Percentiles rank a stretch among this genome's conserved stretches.
Evolutionary conservation across 2,329 filamentous ascomycete species (phyloP).

Genomic region (Pseudogymnoascus sp.): DNA sequence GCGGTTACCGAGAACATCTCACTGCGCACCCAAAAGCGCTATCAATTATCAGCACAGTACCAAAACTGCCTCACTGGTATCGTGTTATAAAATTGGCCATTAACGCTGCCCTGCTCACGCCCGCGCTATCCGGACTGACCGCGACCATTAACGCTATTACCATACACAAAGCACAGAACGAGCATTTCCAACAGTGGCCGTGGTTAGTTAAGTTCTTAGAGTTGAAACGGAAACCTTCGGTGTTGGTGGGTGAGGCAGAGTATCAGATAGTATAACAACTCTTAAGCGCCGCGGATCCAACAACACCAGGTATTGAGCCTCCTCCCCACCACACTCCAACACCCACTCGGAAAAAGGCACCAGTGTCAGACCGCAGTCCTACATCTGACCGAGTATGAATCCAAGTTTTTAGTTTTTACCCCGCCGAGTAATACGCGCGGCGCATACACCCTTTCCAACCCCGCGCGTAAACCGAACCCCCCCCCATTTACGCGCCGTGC

Average conservation of each 20-base stretch:
- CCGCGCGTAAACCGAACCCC: background rate
- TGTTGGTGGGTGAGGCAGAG: background rate
- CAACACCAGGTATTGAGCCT: background rate
- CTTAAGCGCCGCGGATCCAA: background rate
- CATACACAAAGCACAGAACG: background rate
- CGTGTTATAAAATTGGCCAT: background rate
- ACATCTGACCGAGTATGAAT: background rate
- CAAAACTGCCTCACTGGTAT: background rate
- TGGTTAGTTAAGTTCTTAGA: background rate
- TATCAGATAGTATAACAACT: background rate
- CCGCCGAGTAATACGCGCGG: background rate
- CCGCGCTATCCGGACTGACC: too few species aligned
- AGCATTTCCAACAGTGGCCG: background rate
- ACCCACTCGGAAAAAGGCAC: background rate
- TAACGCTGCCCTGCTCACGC: background rate
- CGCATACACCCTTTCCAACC: background rate
- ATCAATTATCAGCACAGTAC: background rate
- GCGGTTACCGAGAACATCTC: background rate
- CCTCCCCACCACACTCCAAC: background rate
- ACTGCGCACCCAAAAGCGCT: background rate
- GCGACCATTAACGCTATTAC: too few species aligned
- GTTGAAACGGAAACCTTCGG: background rate
- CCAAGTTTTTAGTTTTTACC: background rate
- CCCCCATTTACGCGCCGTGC: background rate
- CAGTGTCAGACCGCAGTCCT: background rate